Base-by-base conservation (phyloP, 331 rosid genomes). In the Erythrophleum ivorense region DNA sequence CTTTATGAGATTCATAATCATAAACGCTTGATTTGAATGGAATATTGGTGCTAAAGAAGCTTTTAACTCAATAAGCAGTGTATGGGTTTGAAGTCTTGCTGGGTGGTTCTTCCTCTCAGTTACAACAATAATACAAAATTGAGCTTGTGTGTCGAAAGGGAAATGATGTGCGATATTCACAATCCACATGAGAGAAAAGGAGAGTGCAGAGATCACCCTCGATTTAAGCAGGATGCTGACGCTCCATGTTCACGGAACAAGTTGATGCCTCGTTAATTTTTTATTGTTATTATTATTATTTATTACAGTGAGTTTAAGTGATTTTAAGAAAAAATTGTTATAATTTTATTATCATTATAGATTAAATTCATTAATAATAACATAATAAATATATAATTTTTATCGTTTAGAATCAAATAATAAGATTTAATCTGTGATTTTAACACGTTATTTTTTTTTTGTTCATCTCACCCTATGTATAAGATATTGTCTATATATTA, bases 231-330 rank as follows among this genome's bases (percentile, higher is more conserved):
- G 79, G 49, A 12, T 15, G 80, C 78, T 80, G 87, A 89, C 81
- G 76, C 84, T 86, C 88, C 82, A 55, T 50, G 75, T 64, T 80
- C 88, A 87, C 86, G 67, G 84, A 85, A 80, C 66, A 69, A 19
- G 85, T 82, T 11, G 71, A 70, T 69, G 55, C 77, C 81, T 46
- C 45, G 80, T 76, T 66, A 57, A 73, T 82, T 79, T 45, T 60
- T 29, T 62, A 24, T 24, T 24, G 1, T 24, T 24, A 24, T 24
- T 24, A 24, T 24, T 24, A 24, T 21, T 58, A 2, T 58, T 10
- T 57, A 2, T 3, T 55, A 18, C 19, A 29, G 8, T 19, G 29
- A 24, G 29, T 24, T 24, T 24, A 24, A 29, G 8, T 19, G 29
- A 24, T 0, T 24, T 24, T 24, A 24, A 24, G 29, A 24, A 24